Evolutionary conservation across 495 filamentous ascomycete genomes (phyloP), one percentile per base, ranked within the genome.

Genomic region (Aspergillus mulundensis): DNA sequence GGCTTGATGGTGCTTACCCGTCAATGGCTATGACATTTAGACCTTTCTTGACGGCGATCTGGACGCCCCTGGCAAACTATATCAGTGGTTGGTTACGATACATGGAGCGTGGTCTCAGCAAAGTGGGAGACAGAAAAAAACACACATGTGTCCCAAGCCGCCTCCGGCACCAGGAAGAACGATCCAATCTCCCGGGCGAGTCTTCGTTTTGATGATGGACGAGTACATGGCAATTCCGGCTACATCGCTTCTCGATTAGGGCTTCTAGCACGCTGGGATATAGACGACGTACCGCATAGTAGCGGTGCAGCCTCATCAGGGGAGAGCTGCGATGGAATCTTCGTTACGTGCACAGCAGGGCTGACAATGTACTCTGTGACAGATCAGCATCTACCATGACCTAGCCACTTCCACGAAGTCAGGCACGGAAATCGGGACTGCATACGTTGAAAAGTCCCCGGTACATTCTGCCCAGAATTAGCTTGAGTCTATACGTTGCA

Each of bases 171-270:
- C 74, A 18, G 72, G 58, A 8, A 77, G 67, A 36, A 68, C 70
- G 28, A 77, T 62, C 65, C 67, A 77, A 43, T 77, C 65, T 20
- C 72, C 74, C 1, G 68, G 63, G 18, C 69, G 65, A 24, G 72
- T 62, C 34, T 69, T 75, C 7, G 71, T 70, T 54, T 75, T 76
- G 54, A 70, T 68, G 46, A 77, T 75, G 7, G 74, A 75, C n/a
- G 72, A 75, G 51, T 75, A 77, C 74, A 76, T 76, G 7, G 73
- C 70, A 36, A 77, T 74, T 12, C 74, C 74, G 45, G 74, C 73
- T 50, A 39, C 11, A 39, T 18, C 16, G 14, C 18, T n/a, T 7
- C 2, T 19, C 8, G 1, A 19, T 50, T 14, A 50, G 32, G 15
- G n/a, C 7, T 2, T 38, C 38, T 14, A 28, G 14, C 34, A 39